Evolutionary conservation across 1,284 basidiomycete species (phyloP).

Genomic region (Tylopilus sp.): DNA sequence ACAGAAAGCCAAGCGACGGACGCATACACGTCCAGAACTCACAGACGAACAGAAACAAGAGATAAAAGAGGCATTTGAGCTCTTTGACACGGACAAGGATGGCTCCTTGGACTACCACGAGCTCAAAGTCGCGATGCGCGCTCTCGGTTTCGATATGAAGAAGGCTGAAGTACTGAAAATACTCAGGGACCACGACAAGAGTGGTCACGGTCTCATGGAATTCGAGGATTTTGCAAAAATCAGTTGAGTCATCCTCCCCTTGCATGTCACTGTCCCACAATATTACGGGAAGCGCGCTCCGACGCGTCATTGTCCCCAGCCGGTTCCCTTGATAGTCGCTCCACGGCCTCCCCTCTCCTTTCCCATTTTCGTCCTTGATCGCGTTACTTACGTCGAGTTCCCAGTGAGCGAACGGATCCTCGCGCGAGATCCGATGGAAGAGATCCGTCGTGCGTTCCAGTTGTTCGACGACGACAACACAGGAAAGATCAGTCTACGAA

Average conservation of each 20-base stretch:
- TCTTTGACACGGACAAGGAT: constrained; percentile 99
- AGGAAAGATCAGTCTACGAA: constrained; percentile 90
- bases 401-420: constrained; percentile 94
- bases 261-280: neutral
- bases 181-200: constrained; percentile 89
- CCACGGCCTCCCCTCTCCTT: neutral
- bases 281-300: neutral
- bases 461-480: constrained; percentile 96
- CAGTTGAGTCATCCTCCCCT: constrained; percentile 72
- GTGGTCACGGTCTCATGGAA: constrained; percentile 88
- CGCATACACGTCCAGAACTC: constrained; percentile 74
- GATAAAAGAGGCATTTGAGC: constrained; percentile 98
- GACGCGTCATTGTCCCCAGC: constrained; percentile 8
- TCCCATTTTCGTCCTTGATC: neutral
- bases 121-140: constrained; percentile 97
- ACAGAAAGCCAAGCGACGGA: constrained; percentile 72
- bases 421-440: constrained; percentile 93
- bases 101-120: constrained; percentile 98
- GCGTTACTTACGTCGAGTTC: constrained; percentile 22
- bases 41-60: constrained; percentile 96
- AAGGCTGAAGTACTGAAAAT: constrained; percentile 98
- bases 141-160: constrained; percentile 96
- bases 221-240: constrained; percentile 95
- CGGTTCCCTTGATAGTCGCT: constrained; percentile 1
- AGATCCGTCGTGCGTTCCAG: constrained; percentile 93